Evolutionary conservation across 352 stramenopile genomes (phyloP), one percentile per base, ranked within the genome.

Genomic region (Phytophthora idaei): DNA sequence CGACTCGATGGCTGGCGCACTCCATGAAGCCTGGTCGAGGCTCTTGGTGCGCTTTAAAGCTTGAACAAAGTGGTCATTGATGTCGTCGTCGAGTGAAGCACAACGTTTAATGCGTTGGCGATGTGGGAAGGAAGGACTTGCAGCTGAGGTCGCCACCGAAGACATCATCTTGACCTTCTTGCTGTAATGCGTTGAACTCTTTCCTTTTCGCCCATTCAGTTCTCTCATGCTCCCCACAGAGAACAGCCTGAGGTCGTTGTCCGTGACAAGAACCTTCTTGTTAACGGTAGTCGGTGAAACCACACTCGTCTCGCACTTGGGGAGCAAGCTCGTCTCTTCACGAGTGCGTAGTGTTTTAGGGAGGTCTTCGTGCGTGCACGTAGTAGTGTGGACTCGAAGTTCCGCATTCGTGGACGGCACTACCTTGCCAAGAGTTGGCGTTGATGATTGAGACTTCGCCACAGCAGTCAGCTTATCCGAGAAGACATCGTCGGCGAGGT

Each of bases 261-360:
- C 73, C 1, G 69, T 78, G 17, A 85, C 79, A 25, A 85, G 68
- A 12, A 87, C 60, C 49, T 85, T 86, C 67, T 78, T 83, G 45
- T 82, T 64, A 2, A 69, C 56, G 28, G 60, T 71, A 12, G 64
- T 79, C 9, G 78, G 77, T 21, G 81, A 87, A 4, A 79, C 44
- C 15, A 62, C 61, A 36, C 25, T 64, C 12, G 48, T 31, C 2
- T 71, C 55, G 17, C 69, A 42, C n/a, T 69, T 75, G 25, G 67
- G 52, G 8, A 49, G 15, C 7, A 46, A 25, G 21, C 37, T 53
- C 17, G n/a, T 45, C 8, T 8, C 21, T 39, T 5, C 31, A 27
- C 29, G 21, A 21, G 25, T n/a, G 25, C 31, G 9, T 34, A 8
- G 2, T 8, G 29, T 8, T 34, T 34, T 21, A 49, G 32, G 1